A percentile compares a stretch with the other conserved stretches of the same genome.
These are phyloP conservation scores for Anacardium occidentale DNA, from an alignment of 345 rosid species.

Conservation along the genomic window DNA sequence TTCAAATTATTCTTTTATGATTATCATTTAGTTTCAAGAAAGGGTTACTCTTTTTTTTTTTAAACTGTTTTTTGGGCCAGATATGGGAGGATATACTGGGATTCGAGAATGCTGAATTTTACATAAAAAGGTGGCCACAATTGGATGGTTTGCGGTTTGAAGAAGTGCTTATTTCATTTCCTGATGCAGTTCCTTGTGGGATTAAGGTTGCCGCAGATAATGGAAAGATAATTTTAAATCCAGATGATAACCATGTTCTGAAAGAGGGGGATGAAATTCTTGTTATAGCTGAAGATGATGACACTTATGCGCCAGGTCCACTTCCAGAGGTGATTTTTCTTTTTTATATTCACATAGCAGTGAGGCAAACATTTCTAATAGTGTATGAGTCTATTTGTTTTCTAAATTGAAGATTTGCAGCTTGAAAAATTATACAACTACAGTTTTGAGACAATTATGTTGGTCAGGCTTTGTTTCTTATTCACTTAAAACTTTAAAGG, in stretches of 20 bases:
- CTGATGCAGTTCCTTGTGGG: constrained; percentile 88
- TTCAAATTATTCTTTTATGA: neutral
- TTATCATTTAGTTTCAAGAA: neutral
- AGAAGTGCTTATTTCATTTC: constrained; percentile 79
- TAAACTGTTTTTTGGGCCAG: constrained; percentile 37
- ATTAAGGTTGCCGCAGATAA: constrained; percentile 74
- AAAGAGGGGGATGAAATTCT: constrained; percentile 83
- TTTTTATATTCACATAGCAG: constrained; percentile 14
- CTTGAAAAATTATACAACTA: constrained; percentile 13
- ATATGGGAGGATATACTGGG: constrained; percentile 98
- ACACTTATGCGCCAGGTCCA: constrained; percentile 83
- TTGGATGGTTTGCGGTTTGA: constrained; percentile 67
- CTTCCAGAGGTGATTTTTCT: constrained; percentile 65
- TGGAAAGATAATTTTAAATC: constrained; percentile 76
- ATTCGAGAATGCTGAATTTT: constrained; percentile 84
- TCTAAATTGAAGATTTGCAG: constrained; percentile 5
- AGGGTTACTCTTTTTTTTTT: constrained; percentile 1
- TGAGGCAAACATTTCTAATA: neutral
- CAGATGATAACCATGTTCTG: constrained; percentile 68
- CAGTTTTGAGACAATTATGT: neutral
- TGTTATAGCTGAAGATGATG: constrained; percentile 96
- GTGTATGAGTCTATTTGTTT: neutral
- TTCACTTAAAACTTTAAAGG: neutral
- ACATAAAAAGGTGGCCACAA: constrained; percentile 88
- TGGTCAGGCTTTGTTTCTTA: neutral